Conservation (phyloP, 2,329 filamentous ascomycete species). For the Grosmannia huntii region DNA sequence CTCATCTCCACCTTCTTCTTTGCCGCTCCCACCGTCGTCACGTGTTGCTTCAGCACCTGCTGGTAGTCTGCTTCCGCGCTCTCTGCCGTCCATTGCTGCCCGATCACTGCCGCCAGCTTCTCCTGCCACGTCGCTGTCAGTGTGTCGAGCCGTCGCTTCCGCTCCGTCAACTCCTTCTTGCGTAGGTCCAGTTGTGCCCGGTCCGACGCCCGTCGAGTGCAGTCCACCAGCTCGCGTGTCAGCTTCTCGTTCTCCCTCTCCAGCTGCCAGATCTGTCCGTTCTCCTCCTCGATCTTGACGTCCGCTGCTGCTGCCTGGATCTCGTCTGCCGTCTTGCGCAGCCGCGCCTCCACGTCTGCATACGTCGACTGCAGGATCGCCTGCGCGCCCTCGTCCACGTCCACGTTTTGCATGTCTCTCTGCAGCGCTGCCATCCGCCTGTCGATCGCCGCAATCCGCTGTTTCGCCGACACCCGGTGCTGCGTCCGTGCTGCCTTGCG, state of each 20-base stretch:
- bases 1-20: slow-evolving; percentile 58
- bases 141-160: slow-evolving; percentile 62
- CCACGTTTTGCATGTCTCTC: slow-evolving; percentile 55
- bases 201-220: slow-evolving; percentile 67
- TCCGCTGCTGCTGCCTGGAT: slow-evolving; percentile 57
- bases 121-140: slow-evolving; percentile 62
- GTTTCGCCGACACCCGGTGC: slow-evolving; percentile 59
- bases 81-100: slow-evolving; percentile 52
- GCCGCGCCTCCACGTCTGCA: slow-evolving; percentile 51
- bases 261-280: slow-evolving; percentile 51
- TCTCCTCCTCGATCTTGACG: slow-evolving; percentile 51
- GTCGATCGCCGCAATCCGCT: slow-evolving; percentile 63
- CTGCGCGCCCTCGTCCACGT: slow-evolving; percentile 75
- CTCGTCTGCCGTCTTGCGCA: slow-evolving; percentile 50
- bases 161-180: slow-evolving; percentile 65
- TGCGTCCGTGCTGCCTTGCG: slow-evolving; percentile 60
- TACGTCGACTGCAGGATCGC: slow-evolving; percentile 63
- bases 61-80: slow-evolving; percentile 63
- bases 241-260: slow-evolving; percentile 63
- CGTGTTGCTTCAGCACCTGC: slow-evolving; percentile 43
- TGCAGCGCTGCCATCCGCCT: slow-evolving; percentile 55
- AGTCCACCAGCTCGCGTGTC: slow-evolving; percentile 69
- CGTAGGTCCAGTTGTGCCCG: slow-evolving; percentile 73
- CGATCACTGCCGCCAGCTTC: slow-evolving; percentile 54
- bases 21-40: slow-evolving; percentile 45